Percentiles rank a stretch among this genome's conserved stretches.
phyloP scores from a whole-genome alignment of 495 filamentous ascomycete species.

The Penicillium psychrofluorescens region DNA sequence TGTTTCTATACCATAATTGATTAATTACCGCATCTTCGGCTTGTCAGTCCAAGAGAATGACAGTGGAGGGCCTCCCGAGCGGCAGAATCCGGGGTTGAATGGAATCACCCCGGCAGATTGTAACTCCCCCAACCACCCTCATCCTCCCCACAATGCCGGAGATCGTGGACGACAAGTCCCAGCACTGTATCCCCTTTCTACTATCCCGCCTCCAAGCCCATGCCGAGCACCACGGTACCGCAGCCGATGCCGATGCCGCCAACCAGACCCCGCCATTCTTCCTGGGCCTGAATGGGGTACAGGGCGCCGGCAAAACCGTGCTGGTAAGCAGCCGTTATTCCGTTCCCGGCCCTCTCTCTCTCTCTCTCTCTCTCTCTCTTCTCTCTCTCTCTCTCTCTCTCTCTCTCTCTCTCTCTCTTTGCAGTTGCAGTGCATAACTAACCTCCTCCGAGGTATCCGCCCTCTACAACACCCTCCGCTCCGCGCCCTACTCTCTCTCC shows the following conservation, averaged over 20 bases:
- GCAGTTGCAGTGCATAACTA: not conserved
- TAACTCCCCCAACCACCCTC: not conserved
- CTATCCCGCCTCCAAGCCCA: constrained; percentile 55
- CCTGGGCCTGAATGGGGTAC: constrained; percentile 58
- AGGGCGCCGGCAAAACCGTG: constrained; percentile 88
- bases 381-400: too few relatives aligned
- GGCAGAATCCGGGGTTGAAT: not conserved
- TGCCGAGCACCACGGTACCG: constrained; percentile 23
- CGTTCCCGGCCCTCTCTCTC: too few relatives aligned
- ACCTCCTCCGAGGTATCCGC: constrained; percentile 46
- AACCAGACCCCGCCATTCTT: constrained; percentile 44
- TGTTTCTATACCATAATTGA: too few relatives aligned
- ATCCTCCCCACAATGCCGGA: constrained; percentile 28
- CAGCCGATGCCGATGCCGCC: constrained; percentile 10
- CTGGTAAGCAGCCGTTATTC: constrained; percentile 45
- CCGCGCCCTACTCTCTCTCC: constrained; percentile 58
- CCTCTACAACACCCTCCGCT: constrained; percentile 57
- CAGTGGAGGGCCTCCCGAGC: too few relatives aligned
- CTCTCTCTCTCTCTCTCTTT: too few relatives aligned
- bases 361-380: too few relatives aligned
- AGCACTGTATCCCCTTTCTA: constrained; percentile 80
- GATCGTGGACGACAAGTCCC: constrained; percentile 80
- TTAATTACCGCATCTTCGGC: too few relatives aligned
- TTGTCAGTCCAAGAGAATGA: too few relatives aligned
- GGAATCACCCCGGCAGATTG: not conserved